These are phyloP conservation scores for Dujonia santamariae DNA, from an alignment of 1,139 yeast species.

Conservation along the genomic window DNA sequence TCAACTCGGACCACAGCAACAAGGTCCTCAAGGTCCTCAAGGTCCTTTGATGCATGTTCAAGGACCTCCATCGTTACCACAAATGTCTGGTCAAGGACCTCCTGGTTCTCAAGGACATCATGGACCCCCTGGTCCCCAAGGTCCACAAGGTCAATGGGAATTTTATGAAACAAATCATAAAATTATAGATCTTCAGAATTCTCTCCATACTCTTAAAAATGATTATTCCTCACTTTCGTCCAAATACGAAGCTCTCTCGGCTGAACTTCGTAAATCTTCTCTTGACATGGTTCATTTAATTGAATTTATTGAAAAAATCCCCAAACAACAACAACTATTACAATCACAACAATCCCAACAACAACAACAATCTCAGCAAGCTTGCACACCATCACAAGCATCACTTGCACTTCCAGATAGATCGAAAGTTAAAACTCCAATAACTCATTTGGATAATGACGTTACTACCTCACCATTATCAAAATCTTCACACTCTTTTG, in stretches of 20 bases:
- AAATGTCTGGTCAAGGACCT: not conserved
- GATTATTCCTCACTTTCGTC: constrained; percentile 36
- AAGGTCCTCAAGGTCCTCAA: constrained; percentile 1
- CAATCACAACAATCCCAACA: not conserved
- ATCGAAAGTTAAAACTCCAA: constrained; percentile 14
- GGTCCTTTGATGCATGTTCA: not conserved
- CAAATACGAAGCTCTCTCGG: constrained; percentile 44
- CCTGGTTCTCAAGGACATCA: not conserved
- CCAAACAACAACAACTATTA: constrained; percentile 1
- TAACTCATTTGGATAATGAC: constrained; percentile 10
- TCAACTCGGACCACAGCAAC: too few relatives aligned
- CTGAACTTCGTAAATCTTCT: constrained; percentile 46
- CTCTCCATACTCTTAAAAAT: constrained; percentile 29
- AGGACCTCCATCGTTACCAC: constrained; percentile 1
- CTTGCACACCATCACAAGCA: not conserved
- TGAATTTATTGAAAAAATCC: constrained; percentile 22
- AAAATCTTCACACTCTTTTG: constrained; percentile 6
- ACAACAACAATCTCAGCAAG: not conserved
- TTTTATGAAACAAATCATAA: constrained; percentile 23
- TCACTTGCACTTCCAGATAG: constrained; percentile 11
- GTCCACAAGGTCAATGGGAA: too few relatives aligned
- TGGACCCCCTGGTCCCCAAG: not conserved
- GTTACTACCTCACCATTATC: constrained; percentile 16
- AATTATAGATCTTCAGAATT: constrained; percentile 40
- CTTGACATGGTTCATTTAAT: constrained; percentile 48